Evolutionary conservation across 1,284 basidiomycete species (phyloP).

Genomic region (Apiotrichum brassicae): DNA sequence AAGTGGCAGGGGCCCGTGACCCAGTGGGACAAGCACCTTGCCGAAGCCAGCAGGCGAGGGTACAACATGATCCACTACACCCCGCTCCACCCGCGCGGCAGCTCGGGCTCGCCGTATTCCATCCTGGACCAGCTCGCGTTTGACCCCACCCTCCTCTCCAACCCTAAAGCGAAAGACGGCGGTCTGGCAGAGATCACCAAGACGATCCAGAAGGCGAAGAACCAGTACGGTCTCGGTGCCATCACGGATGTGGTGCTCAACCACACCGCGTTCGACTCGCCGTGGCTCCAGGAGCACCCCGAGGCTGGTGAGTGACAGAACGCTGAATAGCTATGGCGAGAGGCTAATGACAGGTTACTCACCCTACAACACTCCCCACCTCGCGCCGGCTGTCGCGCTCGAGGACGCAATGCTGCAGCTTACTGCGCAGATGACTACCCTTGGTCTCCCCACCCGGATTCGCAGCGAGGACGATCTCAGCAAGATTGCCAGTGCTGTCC

Average conservation of each 20-base stretch:
- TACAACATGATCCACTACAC: constrained; percentile 97
- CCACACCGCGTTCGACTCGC: constrained; percentile 86
- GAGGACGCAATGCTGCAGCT: constrained; percentile 78
- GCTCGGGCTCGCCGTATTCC: constrained; percentile 83
- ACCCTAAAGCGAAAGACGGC: constrained; percentile 53
- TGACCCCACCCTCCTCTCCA: constrained; percentile 64
- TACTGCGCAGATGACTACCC: constrained; percentile 58
- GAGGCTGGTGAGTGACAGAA: constrained; percentile 68
- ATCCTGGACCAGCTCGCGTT: constrained; percentile 78
- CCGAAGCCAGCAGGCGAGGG: constrained; percentile 74
- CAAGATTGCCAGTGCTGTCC: constrained; percentile 59
- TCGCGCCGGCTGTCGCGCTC: constrained; percentile 77
- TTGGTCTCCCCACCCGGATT: constrained; percentile 61
- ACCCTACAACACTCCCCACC: constrained; percentile 78
- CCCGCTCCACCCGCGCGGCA: constrained; percentile 80
- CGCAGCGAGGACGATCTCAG: constrained; percentile 63
- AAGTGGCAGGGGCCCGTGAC: constrained; percentile 90
- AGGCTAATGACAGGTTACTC: constrained; percentile 84
- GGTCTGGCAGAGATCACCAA: constrained; percentile 48
- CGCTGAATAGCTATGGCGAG: too few species aligned
- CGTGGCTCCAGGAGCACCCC: constrained; percentile 86
- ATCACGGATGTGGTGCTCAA: constrained; percentile 92
- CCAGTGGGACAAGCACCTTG: constrained; percentile 70
- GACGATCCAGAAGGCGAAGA: constrained; percentile 62
- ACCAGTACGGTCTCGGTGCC: constrained; percentile 78